Evolutionary conservation across 805 yeast species (phyloP).

Genomic region (Zygoascus biomembranicola): DNA sequence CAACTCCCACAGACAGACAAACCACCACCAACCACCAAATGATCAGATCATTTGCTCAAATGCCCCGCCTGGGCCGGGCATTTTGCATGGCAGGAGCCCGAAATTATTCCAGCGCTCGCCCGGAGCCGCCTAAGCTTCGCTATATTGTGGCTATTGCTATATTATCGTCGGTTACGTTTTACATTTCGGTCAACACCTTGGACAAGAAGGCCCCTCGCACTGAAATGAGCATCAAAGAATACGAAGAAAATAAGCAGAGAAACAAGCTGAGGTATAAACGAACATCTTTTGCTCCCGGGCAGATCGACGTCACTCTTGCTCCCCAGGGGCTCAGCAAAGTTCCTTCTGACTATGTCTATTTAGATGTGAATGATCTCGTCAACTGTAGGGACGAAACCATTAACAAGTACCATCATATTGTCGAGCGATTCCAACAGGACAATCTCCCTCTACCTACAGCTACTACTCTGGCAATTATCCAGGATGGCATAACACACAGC

Average conservation of each 20-base stretch:
- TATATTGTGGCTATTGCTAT: constrained; percentile 26
- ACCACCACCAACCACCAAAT: background rate
- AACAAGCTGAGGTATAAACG: constrained; percentile 10
- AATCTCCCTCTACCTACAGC: constrained; percentile 83
- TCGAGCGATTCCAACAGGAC: constrained; percentile 71
- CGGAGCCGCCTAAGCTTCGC: constrained; percentile 26
- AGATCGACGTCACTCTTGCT: constrained; percentile 74
- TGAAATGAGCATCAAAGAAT: constrained; percentile 16
- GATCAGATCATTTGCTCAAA: background rate
- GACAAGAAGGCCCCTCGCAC: constrained; percentile 28
- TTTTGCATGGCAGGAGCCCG: background rate
- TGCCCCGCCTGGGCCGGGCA: background rate
- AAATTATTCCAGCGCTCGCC: background rate
- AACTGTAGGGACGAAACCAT: constrained; percentile 70
- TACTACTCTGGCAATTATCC: constrained; percentile 68
- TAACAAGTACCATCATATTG: constrained; percentile 66
- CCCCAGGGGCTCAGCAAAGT: constrained; percentile 85
- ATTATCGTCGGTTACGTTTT: constrained; percentile 27
- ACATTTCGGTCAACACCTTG: constrained; percentile 22
- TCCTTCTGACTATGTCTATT: constrained; percentile 63
- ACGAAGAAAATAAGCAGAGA: constrained; percentile 1
- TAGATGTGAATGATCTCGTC: constrained; percentile 82
- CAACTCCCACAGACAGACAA: background rate
- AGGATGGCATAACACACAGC: constrained; percentile 55
- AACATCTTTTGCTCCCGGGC: constrained; percentile 50